Evolutionary conservation across 1,284 basidiomycete species (phyloP).

Genomic region (Cryptococcus wingfieldii): DNA sequence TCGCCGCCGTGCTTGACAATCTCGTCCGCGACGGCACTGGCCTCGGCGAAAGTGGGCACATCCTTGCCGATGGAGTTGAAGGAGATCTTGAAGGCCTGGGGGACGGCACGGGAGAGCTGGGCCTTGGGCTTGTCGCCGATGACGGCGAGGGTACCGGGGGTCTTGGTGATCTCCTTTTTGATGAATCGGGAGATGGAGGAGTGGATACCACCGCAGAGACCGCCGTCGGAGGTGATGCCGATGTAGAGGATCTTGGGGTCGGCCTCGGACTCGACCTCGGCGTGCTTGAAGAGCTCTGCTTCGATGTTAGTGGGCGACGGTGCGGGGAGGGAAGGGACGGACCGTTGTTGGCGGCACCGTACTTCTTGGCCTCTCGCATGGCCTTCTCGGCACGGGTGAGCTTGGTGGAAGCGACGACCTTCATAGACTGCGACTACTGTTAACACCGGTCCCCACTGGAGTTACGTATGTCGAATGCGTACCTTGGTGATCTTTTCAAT

Average conservation of each 20-base stretch:
- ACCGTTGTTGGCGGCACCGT: constrained; percentile 92
- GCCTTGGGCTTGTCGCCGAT: constrained; percentile 97
- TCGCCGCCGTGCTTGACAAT: constrained; percentile 80
- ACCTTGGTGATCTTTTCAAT: constrained; percentile 99
- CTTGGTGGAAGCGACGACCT: constrained; percentile 98
- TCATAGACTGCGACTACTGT: constrained; percentile 74
- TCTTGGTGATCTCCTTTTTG: constrained; percentile 60
- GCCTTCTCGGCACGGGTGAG: constrained; percentile 92
- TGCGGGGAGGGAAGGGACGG: constrained; percentile 38
- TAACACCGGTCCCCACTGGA: no score
- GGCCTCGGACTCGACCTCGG: constrained; percentile 55
- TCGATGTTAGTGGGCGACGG: background rate
- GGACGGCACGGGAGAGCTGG: constrained; percentile 70
- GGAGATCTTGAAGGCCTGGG: constrained; percentile 70
- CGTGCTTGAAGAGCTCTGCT: constrained; percentile 74
- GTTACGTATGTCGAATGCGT: constrained; percentile 32
- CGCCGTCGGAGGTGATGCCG: constrained; percentile 95
- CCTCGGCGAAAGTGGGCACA: constrained; percentile 95
- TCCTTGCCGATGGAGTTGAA: constrained; percentile 98
- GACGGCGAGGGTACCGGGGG: constrained; percentile 69
- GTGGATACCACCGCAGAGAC: constrained; percentile 99
- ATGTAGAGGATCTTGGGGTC: constrained; percentile 76
- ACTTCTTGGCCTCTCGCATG: constrained; percentile 89
- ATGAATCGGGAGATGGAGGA: constrained; percentile 90
- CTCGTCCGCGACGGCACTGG: constrained; percentile 87